Evolutionary conservation across 805 yeast species (phyloP), one percentile per base, ranked within the genome.

Genomic region (Starmera pachycereana): DNA sequence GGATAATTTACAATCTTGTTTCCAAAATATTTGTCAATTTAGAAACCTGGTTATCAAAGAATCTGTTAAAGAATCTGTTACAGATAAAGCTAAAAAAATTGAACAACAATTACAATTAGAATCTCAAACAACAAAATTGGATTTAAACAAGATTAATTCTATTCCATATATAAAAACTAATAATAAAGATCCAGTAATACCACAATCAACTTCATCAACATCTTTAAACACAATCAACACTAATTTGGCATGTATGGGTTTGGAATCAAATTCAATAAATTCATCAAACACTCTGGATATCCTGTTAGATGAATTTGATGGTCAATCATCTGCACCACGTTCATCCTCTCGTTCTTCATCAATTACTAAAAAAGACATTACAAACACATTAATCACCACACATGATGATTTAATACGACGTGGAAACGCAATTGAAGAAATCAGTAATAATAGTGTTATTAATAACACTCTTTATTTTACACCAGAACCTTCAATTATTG

Each of bases 11-110:
- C 67, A 62, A 40, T n/a, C 35, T 0, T 40, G 47, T 0, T 43
- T 57, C 22, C 43, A 58, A 30, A 46, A 49, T 8, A 60, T 63
- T 18, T 70, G 72, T 22, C 59, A 57, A 27, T 72, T 66, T 49
- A 58, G 74, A 37, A 69, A 69, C 43, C 44, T 71, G 41, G 52
- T 57, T 45, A 44, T 49, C n/a, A 25, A 35, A 47, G 39, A 34
- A 22, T 32, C 14, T 34, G 34, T 12, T 29, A 29, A 14, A 38
- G 37, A 28, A 39, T 22, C 35, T n/a, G 30, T n/a, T 13, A 28
- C 5, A 28, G 27, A 22, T 22, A 22, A 22, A 22, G 27, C 27
- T 22, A 22, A 8, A 8, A 22, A 22, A 22, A 22, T 22, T 22
- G 27, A 22, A 22, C 27, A 22, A 22, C 27, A 22, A 22, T 22